Evolutionary conservation across 2,329 filamentous ascomycete species (phyloP).

Genomic region (Stagonosporopsis chrysanthemi): DNA sequence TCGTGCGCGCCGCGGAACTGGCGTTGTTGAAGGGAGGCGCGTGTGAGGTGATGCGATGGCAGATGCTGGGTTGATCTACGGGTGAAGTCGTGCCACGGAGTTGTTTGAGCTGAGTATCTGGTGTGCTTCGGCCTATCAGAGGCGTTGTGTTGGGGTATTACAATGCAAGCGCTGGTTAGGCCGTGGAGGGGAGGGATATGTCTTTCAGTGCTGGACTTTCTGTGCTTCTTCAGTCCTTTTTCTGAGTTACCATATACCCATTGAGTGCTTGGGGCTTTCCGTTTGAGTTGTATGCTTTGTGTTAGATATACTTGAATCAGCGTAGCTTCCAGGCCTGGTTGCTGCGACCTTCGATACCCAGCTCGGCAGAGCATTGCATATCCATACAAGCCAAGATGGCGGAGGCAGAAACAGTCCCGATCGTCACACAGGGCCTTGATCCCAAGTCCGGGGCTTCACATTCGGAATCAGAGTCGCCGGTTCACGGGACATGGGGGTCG

Average conservation of each 20-base stretch:
- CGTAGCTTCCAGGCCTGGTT: neutral
- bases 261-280: neutral
- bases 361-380: constrained; percentile 3
- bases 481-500: constrained; percentile 36
- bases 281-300: neutral
- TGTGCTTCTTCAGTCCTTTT: neutral
- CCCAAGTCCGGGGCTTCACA: constrained; percentile 43
- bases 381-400: constrained; percentile 25
- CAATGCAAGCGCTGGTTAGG: neutral
- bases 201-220: neutral
- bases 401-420: constrained; percentile 24
- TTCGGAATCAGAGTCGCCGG: constrained; percentile 28
- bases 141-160: neutral
- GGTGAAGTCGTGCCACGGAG: constrained; percentile 25
- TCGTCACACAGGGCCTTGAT: constrained; percentile 45
- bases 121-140: constrained; percentile 15
- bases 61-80: neutral
- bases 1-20: constrained; percentile 12
- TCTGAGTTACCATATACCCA: neutral
- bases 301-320: neutral
- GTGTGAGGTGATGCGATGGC: neutral
- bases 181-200: neutral
- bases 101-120: constrained; percentile 15
- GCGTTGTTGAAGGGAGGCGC: constrained; percentile 6
- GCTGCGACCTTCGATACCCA: neutral